phyloP scores from a whole-genome alignment of 768 basidiomycete genomes.

The Kwoniella dendrophila region DNA sequence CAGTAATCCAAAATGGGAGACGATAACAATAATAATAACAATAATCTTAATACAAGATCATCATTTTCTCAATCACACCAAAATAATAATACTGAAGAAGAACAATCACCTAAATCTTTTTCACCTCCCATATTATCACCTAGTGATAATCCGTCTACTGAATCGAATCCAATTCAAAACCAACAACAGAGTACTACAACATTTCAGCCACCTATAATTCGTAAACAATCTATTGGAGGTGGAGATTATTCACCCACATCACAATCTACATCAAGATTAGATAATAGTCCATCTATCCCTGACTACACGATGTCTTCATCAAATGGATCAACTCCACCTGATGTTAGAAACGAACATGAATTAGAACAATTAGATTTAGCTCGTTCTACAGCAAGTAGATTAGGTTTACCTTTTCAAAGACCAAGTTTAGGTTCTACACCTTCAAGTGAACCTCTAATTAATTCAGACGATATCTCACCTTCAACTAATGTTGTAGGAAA shows the following conservation, averaged over 20 bases:
- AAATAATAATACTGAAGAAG: slow-evolving; percentile 4
- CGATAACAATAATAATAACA: neutral
- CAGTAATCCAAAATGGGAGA: too few species aligned
- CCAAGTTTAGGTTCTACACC: slow-evolving; percentile 20
- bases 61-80: neutral
- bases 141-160: neutral
- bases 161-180: neutral
- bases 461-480: slow-evolving; percentile 3
- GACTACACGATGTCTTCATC: too few species aligned
- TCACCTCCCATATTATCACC: neutral
- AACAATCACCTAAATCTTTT: slow-evolving; percentile 18
- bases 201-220: slow-evolving; percentile 13
- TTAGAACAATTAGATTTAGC: neutral
- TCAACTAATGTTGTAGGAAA: neutral
- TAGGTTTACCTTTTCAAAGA: slow-evolving; percentile 19
- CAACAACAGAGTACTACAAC: too few species aligned
- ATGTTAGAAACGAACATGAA: neutral
- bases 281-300: too few species aligned
- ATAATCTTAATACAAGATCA: neutral
- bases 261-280: neutral
- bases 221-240: neutral
- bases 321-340: slow-evolving; percentile 4
- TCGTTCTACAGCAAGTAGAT: neutral
- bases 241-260: slow-evolving; percentile 19
- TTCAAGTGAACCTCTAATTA: slow-evolving; percentile 14